Conservation (phyloP, 371 early-diverging fungal genomes). For the Apophysomyces trapeziformis region DNA sequence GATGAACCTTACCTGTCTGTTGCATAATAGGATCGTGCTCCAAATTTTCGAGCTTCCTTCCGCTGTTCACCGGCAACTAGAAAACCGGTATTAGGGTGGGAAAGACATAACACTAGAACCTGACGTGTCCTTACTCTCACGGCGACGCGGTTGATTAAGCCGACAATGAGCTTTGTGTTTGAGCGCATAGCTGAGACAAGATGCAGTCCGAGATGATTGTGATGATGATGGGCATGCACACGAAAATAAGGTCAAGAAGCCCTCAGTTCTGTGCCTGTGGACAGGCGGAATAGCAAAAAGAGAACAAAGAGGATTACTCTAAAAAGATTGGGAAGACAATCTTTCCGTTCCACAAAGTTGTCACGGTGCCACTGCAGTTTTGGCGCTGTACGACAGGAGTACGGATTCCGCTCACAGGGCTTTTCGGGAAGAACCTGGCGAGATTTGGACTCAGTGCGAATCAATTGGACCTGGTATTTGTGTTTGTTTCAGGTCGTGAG, state of each 20-base stretch:
- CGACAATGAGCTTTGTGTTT: conserved; percentile 54
- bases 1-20: conserved; percentile 51
- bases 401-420: too few relatives aligned
- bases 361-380: neutral
- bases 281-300: neutral
- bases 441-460: too few relatives aligned
- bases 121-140: conserved; percentile 40
- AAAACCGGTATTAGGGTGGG: neutral
- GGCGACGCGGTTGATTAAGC: conserved; percentile 57
- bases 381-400: too few relatives aligned
- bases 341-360: conserved; percentile 4
- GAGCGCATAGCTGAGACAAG: conserved; percentile 33
- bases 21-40: conserved; percentile 70
- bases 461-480: too few relatives aligned
- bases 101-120: neutral
- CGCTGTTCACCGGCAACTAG: conserved; percentile 66
- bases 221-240: conserved; percentile 5
- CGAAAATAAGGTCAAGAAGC: neutral
- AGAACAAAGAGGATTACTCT: neutral
- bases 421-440: too few relatives aligned
- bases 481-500: too few relatives aligned
- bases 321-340: conserved; percentile 5
- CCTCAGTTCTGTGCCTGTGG: neutral
- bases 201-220: conserved; percentile 5
- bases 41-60: conserved; percentile 57